Evolutionary conservation across 2,329 filamentous ascomycete species (phyloP), one percentile per base, ranked within the genome.

Genomic region (Penicillium sp.): DNA sequence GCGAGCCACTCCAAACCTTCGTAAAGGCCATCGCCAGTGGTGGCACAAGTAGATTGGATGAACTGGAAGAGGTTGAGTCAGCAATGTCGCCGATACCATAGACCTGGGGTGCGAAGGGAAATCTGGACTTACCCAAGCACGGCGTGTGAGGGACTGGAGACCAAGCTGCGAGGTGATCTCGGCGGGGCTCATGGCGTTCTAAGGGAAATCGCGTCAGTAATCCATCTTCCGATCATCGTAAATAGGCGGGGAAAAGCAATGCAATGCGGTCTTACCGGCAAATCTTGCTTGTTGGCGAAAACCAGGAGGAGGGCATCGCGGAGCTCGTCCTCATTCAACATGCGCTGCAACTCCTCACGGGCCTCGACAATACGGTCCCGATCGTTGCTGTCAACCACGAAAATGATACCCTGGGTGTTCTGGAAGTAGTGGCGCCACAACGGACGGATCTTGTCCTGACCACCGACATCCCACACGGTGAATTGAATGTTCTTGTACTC

Each of bases 401-500:
- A 99, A 81, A 99, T 97, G 77, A 99, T 93, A 76, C 94, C 94
- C 80, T 99, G 94, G 66, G 94, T 99, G 80, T 95, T 95, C 80
- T 95, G 92, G 87, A 97, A 99, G 83, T 99, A 99, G 80, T 97
- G 94, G 82, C 94, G 91, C 94, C 94, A 99, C 73, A 99, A 83
- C 74, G 94, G 94, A 77, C 94, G 87, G 76, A 99, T 99, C 89
- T 97, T 97, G 86, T 99, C 94, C 84, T 99, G 94, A 77, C 94
- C 94, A 83, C 94, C 94, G 73, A 99, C 94, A 82, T 97, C 94
- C 94, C 94, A 99, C 75, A 99, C 94, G 76, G 93, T 97, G 85
- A 99, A 99, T 77, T 96, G 91, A 71, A 96, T 96, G 86, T 99
- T 99, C 86, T 96, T 96, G 85, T 97, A 97, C 76, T 95, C 92